phyloP scores from a whole-genome alignment of 1,139 yeast genomes.

The Saccharomyces hybrid region DNA sequence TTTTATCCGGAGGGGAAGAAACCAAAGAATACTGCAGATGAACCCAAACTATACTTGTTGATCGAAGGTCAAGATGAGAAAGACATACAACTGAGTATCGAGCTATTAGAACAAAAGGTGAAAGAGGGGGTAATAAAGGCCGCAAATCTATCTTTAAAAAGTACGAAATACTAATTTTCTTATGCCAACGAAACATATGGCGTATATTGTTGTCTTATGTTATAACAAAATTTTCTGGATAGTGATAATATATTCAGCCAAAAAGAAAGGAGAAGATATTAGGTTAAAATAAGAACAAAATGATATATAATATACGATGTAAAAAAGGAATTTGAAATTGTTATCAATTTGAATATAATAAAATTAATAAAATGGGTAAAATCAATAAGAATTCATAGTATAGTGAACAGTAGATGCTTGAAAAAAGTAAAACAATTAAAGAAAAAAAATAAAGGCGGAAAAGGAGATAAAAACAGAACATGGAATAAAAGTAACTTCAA shows the following conservation, averaged over 20 bases:
- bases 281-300: neutral
- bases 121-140: slow-evolving; percentile 45
- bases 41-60: slow-evolving; percentile 68
- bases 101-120: slow-evolving; percentile 51
- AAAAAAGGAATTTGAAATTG: neutral
- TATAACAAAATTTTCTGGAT: neutral
- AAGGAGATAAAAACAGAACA: neutral
- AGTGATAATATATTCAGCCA: neutral
- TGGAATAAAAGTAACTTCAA: neutral
- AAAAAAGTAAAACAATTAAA: neutral
- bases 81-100: slow-evolving; percentile 61
- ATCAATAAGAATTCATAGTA: neutral
- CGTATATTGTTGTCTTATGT: no score
- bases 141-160: slow-evolving; percentile 22
- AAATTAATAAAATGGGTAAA: neutral
- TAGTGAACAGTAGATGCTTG: neutral
- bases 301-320: neutral
- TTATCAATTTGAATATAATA: neutral
- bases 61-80: slow-evolving; percentile 70
- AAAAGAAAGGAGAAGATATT: neutral
- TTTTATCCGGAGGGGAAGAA: slow-evolving; percentile 53
- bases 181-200: neutral
- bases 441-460: neutral
- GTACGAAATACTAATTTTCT: slow-evolving; percentile 18
- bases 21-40: slow-evolving; percentile 44